phyloP scores from a whole-genome alignment of 257 asterid genomes.

The Solanum chmielewskii region DNA sequence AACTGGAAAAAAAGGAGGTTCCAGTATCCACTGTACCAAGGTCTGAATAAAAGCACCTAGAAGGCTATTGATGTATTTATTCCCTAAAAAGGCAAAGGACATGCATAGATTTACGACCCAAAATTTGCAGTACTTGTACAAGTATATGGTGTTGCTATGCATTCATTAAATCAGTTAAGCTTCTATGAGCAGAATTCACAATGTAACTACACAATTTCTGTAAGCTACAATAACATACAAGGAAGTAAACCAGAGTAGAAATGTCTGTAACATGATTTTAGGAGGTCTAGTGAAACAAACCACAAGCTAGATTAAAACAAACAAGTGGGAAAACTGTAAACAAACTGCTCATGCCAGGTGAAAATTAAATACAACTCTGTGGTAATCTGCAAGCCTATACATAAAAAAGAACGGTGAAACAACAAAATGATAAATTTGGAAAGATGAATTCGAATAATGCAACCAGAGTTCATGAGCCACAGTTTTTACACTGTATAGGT shows the following conservation, averaged over 20 bases:
- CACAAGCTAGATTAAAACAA: neutral
- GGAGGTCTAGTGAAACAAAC: neutral
- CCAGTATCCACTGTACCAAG: neutral
- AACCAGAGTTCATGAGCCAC: neutral
- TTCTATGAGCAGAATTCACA: neutral
- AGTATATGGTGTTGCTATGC: neutral
- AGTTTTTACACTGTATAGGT: neutral
- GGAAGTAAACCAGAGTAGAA: neutral
- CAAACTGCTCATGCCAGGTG: neutral
- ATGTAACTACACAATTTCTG: neutral
- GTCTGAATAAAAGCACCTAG: neutral
- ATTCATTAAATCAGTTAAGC: neutral
- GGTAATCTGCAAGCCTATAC: neutral
- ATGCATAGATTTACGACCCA: neutral
- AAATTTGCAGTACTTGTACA: neutral
- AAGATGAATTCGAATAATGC: neutral
- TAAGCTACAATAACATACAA: neutral
- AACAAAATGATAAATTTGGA: neutral
- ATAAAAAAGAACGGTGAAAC: neutral
- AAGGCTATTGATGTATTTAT: neutral
- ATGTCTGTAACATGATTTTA: neutral
- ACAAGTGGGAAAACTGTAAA: neutral
- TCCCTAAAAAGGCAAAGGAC: neutral
- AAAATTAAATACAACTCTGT: neutral
- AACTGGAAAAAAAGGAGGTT: neutral